Evolutionary conservation across 2,329 filamentous ascomycete genomes (phyloP), one percentile per base, ranked within the genome.

Genomic region (Alternaria rosae): DNA sequence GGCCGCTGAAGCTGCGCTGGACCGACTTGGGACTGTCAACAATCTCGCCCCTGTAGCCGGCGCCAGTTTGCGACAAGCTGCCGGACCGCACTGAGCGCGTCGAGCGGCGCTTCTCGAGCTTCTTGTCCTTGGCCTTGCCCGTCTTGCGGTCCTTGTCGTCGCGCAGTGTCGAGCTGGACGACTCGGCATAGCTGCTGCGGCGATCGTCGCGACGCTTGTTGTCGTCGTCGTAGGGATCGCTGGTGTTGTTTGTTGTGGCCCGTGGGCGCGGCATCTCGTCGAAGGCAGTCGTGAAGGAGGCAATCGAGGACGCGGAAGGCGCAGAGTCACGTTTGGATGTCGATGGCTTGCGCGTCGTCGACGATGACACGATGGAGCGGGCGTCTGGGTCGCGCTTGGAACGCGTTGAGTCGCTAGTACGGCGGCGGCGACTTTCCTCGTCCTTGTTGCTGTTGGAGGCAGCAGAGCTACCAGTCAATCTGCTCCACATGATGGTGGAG

Each of bases 201-300:
- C 72, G 69, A 38, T 78, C 72, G 38, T 75, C 69, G 63, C 69
- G 69, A 54, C 70, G 67, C 41, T 64, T 69, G 51, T 71, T 57
- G 59, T 63, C 66, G 61, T 77, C 68, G 26, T 76, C 69, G 75
- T 79, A 75, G 51, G 75, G 63, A 66, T 77, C 74, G 50, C 75
- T 74, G 53, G 74, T 69, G 35, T 61, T 56, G 57, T 50, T 44
- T 38, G 48, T 42, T 8, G 48, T 42, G 20, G 47, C 21, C 21
- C 64, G 65, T 69, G 72, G 67, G 62, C 68, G 65, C 47, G 70
- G 66, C 64, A 71, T 71, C 28, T 72, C 66, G 70, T 75, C 75
- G 17, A 73, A 71, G 52, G 80, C 80, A 43, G 81, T 82, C 20
- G 72, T 78, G 70, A 79, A 82, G 20, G 79, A 79, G 26, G 76